Conservation (phyloP, 78 protist species). For the Paratrimastix pyriformis region DNA sequence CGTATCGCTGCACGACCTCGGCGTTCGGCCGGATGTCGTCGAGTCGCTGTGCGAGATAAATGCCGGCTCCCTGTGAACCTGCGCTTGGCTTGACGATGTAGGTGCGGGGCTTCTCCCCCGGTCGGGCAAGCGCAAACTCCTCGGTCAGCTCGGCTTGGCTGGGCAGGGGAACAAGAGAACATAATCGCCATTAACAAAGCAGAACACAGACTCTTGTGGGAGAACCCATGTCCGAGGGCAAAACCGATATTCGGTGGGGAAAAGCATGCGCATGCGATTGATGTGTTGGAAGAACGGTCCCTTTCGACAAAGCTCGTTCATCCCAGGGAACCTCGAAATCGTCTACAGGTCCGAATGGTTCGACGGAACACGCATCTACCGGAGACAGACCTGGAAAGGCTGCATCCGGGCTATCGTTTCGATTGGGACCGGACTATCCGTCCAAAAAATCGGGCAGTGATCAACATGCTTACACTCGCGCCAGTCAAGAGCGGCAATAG, state of each 20-base stretch:
- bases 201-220: slow-evolving; percentile 1
- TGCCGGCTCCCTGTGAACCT: background rate
- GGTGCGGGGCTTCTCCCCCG: background rate
- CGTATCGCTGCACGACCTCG: slow-evolving; percentile 13
- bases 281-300: background rate
- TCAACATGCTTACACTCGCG: background rate
- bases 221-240: background rate
- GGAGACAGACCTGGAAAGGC: background rate
- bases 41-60: background rate
- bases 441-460: slow-evolving; percentile 1
- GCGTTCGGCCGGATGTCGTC: slow-evolving; percentile 1
- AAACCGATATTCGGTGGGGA: background rate
- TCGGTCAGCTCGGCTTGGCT: background rate
- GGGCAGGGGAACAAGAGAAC: too few relatives aligned
- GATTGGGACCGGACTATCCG: background rate
- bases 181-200: too few relatives aligned
- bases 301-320: background rate
- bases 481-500: too few relatives aligned
- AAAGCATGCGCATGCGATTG: background rate
- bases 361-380: too few relatives aligned
- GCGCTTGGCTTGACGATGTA: slow-evolving; percentile 7
- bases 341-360: background rate
- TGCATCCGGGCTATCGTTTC: background rate
- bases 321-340: background rate
- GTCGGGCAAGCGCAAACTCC: slow-evolving; percentile 9